Conservation (phyloP, 257 asterid species). For the Solanum medicagineum region DNA sequence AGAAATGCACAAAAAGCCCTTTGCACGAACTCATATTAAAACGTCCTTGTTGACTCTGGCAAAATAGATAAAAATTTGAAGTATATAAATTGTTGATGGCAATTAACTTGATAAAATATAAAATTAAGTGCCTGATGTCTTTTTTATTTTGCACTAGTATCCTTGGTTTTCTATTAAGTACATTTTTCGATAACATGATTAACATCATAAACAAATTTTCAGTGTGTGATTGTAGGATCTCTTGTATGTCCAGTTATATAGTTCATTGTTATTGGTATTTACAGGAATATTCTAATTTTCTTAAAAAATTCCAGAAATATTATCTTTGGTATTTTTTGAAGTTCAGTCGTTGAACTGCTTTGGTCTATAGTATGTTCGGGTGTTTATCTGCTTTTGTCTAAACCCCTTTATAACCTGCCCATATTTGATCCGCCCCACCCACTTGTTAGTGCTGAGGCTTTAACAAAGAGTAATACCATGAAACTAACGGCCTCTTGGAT, state of each 20-base stretch:
- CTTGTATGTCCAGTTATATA: too few species aligned
- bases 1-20: background rate
- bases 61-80: background rate
- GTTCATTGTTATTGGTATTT: too few species aligned
- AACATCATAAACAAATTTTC: too few species aligned
- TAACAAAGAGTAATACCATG: background rate
- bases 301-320: too few species aligned
- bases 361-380: background rate
- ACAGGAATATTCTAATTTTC: too few species aligned
- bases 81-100: background rate
- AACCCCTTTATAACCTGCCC: background rate
- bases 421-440: background rate
- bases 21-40: background rate
- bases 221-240: too few species aligned
- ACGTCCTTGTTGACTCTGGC: background rate
- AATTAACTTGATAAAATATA: background rate
- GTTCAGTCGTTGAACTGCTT: too few species aligned
- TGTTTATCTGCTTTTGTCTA: background rate
- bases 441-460: background rate
- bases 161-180: too few species aligned
- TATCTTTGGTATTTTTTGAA: too few species aligned
- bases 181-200: too few species aligned
- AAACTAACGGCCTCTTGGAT: background rate
- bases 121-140: background rate
- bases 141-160: too few species aligned